Conservation (phyloP, 768 basidiomycete species). For the Tulasnella sp. region DNA sequence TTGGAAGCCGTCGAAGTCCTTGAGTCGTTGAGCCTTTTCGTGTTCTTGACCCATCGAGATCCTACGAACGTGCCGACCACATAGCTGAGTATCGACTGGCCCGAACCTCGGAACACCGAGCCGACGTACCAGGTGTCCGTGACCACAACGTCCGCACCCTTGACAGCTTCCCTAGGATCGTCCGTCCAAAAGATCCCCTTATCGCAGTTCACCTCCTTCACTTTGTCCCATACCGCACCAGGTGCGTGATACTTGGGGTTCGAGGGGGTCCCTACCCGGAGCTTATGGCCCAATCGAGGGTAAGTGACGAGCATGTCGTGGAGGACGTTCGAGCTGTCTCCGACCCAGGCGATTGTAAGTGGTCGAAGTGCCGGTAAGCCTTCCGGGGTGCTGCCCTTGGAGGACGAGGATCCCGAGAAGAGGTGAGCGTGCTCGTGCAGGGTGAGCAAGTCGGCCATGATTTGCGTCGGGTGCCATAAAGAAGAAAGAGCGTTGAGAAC, state of each 20-base stretch:
- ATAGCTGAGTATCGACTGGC: constrained; percentile 1
- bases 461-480: constrained; percentile 94
- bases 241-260: constrained; percentile 53
- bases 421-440: constrained; percentile 62
- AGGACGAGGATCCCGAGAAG: constrained; percentile 27
- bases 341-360: constrained; percentile 85
- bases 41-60: constrained; percentile 99
- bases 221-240: constrained; percentile 64
- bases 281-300: constrained; percentile 77
- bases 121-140: constrained; percentile 76
- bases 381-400: neutral
- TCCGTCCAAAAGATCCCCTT: constrained; percentile 59
- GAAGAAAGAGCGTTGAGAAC: constrained; percentile 94
- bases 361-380: constrained; percentile 49
- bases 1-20: constrained; percentile 87
- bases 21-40: constrained; percentile 74
- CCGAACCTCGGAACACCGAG: too few species aligned
- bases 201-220: constrained; percentile 63
- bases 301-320: constrained; percentile 96
- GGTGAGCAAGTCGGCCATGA: constrained; percentile 85
- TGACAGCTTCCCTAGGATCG: constrained; percentile 78
- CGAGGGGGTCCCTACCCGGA: constrained; percentile 85
- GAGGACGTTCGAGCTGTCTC: constrained; percentile 89
- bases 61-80: constrained; percentile 37
- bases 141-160: constrained; percentile 92